These are phyloP conservation scores for Hypomyces rosellus DNA, from an alignment of 2,329 filamentous ascomycete species.

Conservation along the genomic window DNA sequence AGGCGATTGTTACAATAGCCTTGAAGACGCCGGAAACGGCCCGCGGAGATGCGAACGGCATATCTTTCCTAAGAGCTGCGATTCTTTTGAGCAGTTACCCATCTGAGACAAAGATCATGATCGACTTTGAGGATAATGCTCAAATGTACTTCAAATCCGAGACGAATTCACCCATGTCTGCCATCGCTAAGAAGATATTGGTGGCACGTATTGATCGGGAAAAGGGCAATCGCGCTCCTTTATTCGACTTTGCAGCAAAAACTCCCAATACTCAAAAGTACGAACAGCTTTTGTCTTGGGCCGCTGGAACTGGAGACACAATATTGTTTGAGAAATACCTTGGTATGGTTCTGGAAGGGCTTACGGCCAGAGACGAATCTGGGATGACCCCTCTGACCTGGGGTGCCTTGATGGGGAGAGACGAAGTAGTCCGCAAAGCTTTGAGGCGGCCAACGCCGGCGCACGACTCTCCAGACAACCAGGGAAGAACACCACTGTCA, in stretches of 20 bases:
- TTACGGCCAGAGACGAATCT: neutral
- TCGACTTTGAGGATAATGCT: neutral
- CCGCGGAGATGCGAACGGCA: too few relatives aligned
- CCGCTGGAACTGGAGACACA: neutral
- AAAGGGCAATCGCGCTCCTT: neutral
- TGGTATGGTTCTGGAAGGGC: neutral
- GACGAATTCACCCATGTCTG: neutral
- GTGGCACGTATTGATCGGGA: neutral
- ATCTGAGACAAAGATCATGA: neutral
- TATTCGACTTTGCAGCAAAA: too few relatives aligned
- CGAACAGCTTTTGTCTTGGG: neutral
- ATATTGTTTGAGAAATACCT: neutral
- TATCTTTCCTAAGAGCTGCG: neutral
- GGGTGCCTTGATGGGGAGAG: neutral
- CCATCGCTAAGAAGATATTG: too few relatives aligned
- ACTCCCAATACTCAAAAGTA: neutral
- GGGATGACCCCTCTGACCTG: neutral
- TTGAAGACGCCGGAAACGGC: too few relatives aligned
- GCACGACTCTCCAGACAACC: too few relatives aligned
- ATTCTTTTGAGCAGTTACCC: neutral
- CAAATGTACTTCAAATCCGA: neutral
- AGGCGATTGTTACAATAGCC: too few relatives aligned
- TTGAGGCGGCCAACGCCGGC: too few relatives aligned
- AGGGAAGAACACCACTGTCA: neutral
- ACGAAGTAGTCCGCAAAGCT: neutral